These are phyloP conservation scores for Thuja plicata DNA, from an alignment of 83 land plant genomes.

Conservation along the genomic window DNA sequence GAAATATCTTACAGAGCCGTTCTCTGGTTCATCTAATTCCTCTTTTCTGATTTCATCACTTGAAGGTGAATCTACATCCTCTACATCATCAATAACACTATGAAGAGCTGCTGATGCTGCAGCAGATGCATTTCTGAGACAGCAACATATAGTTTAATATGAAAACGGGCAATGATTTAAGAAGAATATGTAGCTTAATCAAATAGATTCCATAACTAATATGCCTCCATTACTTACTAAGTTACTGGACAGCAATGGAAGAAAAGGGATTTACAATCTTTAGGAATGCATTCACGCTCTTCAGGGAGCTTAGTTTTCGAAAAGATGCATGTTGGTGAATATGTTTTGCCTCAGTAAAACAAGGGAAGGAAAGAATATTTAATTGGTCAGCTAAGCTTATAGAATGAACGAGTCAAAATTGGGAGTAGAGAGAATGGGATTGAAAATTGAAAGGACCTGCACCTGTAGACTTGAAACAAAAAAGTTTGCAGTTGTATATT, in stretches of 20 bases:
- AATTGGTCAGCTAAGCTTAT: background rate
- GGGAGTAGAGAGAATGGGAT: background rate
- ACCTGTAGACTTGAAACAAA: background rate
- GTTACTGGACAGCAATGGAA: background rate
- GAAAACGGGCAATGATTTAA: background rate
- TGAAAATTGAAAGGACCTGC: background rate
- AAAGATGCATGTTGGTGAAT: background rate
- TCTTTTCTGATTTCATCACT: slow-evolving; percentile 41
- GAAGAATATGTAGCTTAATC: background rate
- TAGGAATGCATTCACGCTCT: background rate
- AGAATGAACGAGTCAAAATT: background rate
- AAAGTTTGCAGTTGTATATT: background rate
- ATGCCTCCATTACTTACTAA: background rate
- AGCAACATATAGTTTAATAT: background rate
- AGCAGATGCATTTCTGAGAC: slow-evolving; percentile 45
- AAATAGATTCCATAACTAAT: background rate
- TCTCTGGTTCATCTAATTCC: slow-evolving; percentile 42
- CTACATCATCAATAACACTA: slow-evolving; percentile 35
- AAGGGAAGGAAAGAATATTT: background rate
- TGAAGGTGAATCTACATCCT: slow-evolving; percentile 52
- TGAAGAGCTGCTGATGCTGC: slow-evolving; percentile 42
- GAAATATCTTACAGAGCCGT: slow-evolving; percentile 42
- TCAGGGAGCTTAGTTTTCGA: background rate
- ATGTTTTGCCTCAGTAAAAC: background rate
- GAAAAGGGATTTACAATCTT: background rate